Evolutionary conservation across 2,329 filamentous ascomycete genomes (phyloP), one percentile per base, ranked within the genome.

Genomic region (Elsinoe ampelina): DNA sequence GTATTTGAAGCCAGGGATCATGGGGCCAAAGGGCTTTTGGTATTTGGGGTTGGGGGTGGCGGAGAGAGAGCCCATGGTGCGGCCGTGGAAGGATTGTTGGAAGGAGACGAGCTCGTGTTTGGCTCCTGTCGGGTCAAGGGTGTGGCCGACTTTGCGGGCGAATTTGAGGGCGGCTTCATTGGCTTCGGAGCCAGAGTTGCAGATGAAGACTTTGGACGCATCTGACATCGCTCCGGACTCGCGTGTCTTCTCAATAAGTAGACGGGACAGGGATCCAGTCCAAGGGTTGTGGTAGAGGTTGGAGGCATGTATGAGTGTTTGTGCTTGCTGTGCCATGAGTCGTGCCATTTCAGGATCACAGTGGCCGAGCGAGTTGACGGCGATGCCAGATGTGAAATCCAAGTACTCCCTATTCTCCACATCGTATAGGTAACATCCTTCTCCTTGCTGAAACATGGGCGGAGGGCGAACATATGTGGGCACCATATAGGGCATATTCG

Each of bases 151-250:
- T 73, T 98, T 98, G 64, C 93, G 83, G 17, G 92, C 87, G 66
- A 98, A 97, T 72, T 98, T 98, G 71, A 98, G 87, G 35, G 92
- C 93, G 1, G 92, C 93, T 75, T 98, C 93, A 71, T 98, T 98
- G 68, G 93, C 93, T 74, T 98, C 93, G 59, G 87, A 89, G 59
- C 93, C 93, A 3, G 91, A 96, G 75, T 98, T 98, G 77, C 89
- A 95, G 62, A 98, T 81, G 68, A 98, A 98, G 2, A 89, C 89
- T 57, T 87, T 82, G 17, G 80, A 77, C 15, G 86, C 89, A 66
- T 86, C 82, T 63, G 86, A 82, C 86, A 97, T 95, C 62, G 80
- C 87, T 39, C 89, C 89, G 0, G 86, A 84, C 65, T 85, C 82
- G 55, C 80, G 72, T 0, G 93, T 98, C 71, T 86, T 85, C 65